Base-by-base conservation (phyloP, 2,329 filamentous ascomycete species). In the Elsinoe ampelina region DNA sequence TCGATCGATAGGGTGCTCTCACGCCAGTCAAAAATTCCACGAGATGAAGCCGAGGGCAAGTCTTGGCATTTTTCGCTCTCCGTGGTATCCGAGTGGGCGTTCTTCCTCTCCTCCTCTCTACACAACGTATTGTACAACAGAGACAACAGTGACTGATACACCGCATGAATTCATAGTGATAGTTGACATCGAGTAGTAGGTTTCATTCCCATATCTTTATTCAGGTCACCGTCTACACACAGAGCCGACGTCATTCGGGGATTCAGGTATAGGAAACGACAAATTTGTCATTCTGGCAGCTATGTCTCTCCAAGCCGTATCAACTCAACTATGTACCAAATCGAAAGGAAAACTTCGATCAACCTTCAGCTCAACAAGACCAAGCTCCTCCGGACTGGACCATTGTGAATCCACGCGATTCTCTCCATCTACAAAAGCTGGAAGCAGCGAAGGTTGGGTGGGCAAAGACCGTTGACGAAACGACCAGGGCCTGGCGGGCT, bases 391-490 rank as follows among this genome's bases (percentile, higher is more conserved):
- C 13, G 19, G 8, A n/a, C 12, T 5, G 12, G 12, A 34, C 22
- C 43, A 13, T n/a, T 30, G 3, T 30, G 13, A 47, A 13, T 17
- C 19, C n/a, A 22, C 43, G 5, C 11, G 47, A n/a, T n/a, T 22
- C 7, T 26, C 19, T 35, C n/a, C 13, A 26, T 45, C 41, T 39
- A 52, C 13, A 52, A 19, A 15, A 52, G 34, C 34, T 57, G 55
- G 55, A 57, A 57, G 55, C 55, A 57, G 10, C 55, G 42, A n/a
- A 57, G 43, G 13, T 42, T 42, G 17, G 42, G 35, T 20, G 55
- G 55, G 55, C 55, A 57, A 15, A 41, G 2, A 32, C 55, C 55
- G 35, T 57, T 57, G 43, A 57, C 55, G 20, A 57, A 57, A 6
- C 48, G 42, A 26, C 55, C 55, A 4, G 55, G 55, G 11, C 55